These are phyloP conservation scores for Aureobasidium lini DNA, from an alignment of 2,329 filamentous ascomycete species.

Conservation along the genomic window DNA sequence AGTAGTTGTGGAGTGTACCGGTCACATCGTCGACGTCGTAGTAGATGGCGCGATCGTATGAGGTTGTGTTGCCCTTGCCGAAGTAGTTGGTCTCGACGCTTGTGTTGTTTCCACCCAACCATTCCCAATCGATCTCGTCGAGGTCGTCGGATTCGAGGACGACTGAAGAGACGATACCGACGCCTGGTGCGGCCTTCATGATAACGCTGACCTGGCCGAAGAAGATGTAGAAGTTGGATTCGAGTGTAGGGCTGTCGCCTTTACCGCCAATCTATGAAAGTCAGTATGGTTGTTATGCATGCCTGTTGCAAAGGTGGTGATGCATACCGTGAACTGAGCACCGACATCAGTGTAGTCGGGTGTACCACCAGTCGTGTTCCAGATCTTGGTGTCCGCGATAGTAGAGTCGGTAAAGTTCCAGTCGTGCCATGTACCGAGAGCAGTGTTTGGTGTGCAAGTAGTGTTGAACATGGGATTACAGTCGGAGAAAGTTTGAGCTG, in stretches of 20 bases:
- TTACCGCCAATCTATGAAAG: conserved; percentile 48
- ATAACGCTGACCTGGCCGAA: conserved; percentile 72
- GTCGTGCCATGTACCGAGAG: conserved; percentile 57
- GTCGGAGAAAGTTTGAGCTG: conserved; percentile 66
- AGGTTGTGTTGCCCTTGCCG: conserved; percentile 60
- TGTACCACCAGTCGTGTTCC: conserved; percentile 53
- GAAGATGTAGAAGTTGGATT: conserved; percentile 77
- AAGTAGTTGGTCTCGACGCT: conserved; percentile 68
- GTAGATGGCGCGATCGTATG: conserved; percentile 60
- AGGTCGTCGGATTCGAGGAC: conserved; percentile 78
- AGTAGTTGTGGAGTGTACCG: conserved; percentile 60
- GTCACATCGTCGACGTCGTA: conserved; percentile 50
- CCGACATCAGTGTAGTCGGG: conserved; percentile 51
- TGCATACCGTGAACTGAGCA: conserved; percentile 52
- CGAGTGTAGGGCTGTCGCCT: conserved; percentile 70
- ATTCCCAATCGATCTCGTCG: conserved; percentile 86
- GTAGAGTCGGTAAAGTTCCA: conserved; percentile 54
- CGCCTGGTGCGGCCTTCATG: conserved; percentile 67
- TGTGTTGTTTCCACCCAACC: conserved; percentile 59
- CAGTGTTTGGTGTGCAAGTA: conserved; percentile 61
- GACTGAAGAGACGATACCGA: conserved; percentile 71
- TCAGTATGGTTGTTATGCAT: not conserved
- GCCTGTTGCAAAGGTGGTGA: not conserved
- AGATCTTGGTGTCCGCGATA: conserved; percentile 32
- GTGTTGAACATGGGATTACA: conserved; percentile 70